Evolutionary conservation across 2,329 filamentous ascomycete species (phyloP), one percentile per base, ranked within the genome.

Genomic region (Diaporthe sp.): DNA sequence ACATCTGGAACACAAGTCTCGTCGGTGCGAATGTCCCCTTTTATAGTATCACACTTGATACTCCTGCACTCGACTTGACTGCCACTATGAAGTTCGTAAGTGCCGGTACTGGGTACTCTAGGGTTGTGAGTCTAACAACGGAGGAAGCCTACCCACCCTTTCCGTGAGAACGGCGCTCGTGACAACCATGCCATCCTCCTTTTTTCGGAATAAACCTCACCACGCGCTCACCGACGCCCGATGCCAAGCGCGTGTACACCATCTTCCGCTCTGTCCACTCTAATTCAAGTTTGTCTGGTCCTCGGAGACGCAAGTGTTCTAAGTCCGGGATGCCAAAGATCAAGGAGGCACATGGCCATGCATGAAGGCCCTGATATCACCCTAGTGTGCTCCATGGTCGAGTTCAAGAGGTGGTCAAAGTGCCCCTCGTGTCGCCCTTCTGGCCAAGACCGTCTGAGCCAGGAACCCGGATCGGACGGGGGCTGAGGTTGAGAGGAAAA

Each of bases 181-280:
- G 61, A 66, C 61, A 25, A 12, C 27, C 30, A 51, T 66, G 30
- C 22, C 32, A 22, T 35, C 22, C 44, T 44, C 44, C 15, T 66
- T 66, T 50, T 27, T 27, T 27, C 44, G 44, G 47, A 51, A 19
- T 42, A 35, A 51, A 27, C 22, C 37, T 25, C 42, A 51, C 13
- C 30, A 35, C 30, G 2, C 19, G 13, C 30, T 51, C 30, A 27
- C 44, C 32, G 32, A 13, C 44, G 47, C 22, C 63, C 32, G 32
- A 37, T 12, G n/a, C 63, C 63, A 53, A 53, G 63, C 7, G 63
- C 47, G 63, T 53, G 53, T 27, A 68, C 61, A 68, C 30, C 63
- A 39, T 68, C 32, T 68, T 68, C 30, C n/a, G 47, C 63, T 35
- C 15, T 19, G 30, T 22, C 13, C 47, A 53, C 44, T 30, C 32